Conservation (phyloP, 306 rosid genomes). For the Canavalia ensiformis region DNA sequence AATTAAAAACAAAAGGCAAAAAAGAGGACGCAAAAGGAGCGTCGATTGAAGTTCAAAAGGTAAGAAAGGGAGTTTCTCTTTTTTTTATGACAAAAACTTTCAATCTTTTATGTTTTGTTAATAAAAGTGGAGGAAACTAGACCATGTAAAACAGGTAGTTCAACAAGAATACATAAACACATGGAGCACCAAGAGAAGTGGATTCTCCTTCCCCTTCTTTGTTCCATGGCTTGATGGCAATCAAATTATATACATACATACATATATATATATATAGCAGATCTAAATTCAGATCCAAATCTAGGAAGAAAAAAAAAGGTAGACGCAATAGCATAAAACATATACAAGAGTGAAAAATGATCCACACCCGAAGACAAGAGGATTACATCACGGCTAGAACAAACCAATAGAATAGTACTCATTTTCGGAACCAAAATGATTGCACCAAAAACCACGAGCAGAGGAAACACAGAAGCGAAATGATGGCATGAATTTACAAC, state of each 20-base stretch:
- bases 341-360: conserved; percentile 10
- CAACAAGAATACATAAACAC: not conserved
- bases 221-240: not conserved
- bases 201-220: not conserved
- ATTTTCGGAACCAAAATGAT: conserved; percentile 1
- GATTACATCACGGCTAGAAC: conserved; percentile 4
- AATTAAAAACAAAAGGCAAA: conserved; percentile 17
- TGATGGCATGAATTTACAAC: not conserved
- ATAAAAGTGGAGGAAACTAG: not conserved
- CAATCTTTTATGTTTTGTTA: not conserved
- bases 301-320: not conserved
- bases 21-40: not conserved
- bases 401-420: not conserved
- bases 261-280: no score
- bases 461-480: not conserved
- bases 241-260: no score
- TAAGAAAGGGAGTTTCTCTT: not conserved
- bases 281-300: conserved; percentile 25
- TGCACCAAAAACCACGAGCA: conserved; percentile 24
- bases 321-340: not conserved
- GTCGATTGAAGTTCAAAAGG: conserved; percentile 39
- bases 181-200: conserved; percentile 4
- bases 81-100: not conserved
- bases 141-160: not conserved
- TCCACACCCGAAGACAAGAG: not conserved